These are phyloP conservation scores for Secale cereale DNA, from an alignment of 176 grass and related monocot species.

Conservation along the genomic window DNA sequence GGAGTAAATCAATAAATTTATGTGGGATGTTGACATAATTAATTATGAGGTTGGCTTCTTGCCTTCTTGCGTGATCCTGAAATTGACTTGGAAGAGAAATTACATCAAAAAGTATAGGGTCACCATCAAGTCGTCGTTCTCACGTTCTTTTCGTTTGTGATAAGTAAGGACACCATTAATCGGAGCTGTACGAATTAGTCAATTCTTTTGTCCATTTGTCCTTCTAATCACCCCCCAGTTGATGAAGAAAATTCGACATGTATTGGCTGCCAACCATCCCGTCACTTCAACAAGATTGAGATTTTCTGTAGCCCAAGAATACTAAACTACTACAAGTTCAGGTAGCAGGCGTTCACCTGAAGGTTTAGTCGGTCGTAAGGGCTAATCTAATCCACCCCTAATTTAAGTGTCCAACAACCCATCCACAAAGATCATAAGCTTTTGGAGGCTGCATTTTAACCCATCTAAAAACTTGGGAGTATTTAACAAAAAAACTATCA, in stretches of 20 bases:
- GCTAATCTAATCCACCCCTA: too few relatives aligned
- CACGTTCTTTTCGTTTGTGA: slow-evolving; percentile 28
- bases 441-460: too few relatives aligned
- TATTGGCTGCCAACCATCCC: slow-evolving; percentile 39
- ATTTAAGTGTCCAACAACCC: too few relatives aligned
- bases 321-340: too few relatives aligned
- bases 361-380: background rate
- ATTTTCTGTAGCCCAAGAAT: background rate
- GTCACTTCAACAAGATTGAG: background rate
- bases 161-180: slow-evolving; percentile 48
- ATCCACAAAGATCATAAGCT: too few relatives aligned
- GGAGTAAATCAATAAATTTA: background rate
- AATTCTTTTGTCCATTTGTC: background rate
- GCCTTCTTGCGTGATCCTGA: slow-evolving; percentile 5
- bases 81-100: background rate
- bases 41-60: slow-evolving; percentile 22
- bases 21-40: background rate
- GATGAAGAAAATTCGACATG: slow-evolving; percentile 22
- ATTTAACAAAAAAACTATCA: too few relatives aligned
- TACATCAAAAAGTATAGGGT: slow-evolving; percentile 24
- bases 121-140: slow-evolving; percentile 16
- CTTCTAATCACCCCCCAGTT: slow-evolving; percentile 18
- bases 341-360: background rate
- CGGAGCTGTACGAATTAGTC: slow-evolving; percentile 24
- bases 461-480: too few relatives aligned